phyloP scores from a whole-genome alignment of 345 rosid genomes.

The Lagerstroemia speciosa region DNA sequence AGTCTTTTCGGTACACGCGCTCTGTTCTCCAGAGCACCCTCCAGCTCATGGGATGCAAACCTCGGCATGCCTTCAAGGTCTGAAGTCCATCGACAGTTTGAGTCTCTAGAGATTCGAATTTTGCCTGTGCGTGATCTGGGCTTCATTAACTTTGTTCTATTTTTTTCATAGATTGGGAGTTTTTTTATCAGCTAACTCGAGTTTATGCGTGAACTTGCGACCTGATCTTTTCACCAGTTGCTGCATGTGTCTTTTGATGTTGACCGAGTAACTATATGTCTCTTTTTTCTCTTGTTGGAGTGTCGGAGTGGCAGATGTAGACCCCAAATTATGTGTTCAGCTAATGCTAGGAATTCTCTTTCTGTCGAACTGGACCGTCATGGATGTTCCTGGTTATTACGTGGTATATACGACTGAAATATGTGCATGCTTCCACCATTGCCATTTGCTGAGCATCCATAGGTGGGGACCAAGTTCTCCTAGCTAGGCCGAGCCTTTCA shows the following conservation, averaged over 20 bases:
- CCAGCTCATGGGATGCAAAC: conserved; percentile 96
- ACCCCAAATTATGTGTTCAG: conserved; percentile 2
- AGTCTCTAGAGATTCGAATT: background rate
- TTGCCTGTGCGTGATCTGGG: background rate
- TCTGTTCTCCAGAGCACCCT: conserved; percentile 87
- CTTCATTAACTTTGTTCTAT: background rate
- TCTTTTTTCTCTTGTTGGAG: background rate
- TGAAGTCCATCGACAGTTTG: background rate
- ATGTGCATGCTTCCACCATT: background rate
- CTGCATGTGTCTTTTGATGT: background rate
- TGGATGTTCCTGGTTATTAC: background rate
- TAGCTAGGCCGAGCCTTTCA: background rate
- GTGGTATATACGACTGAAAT: background rate
- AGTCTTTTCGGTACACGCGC: conserved; percentile 77
- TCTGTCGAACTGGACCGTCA: background rate
- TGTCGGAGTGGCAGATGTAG: background rate
- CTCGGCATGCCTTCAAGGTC: conserved; percentile 98
- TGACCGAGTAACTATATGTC: background rate
- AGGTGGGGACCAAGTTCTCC: background rate
- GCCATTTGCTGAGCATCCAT: background rate
- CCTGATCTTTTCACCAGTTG: background rate
- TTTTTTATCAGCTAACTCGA: background rate
- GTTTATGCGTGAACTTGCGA: background rate
- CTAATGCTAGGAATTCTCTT: background rate
- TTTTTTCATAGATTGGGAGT: background rate